Percentiles rank a stretch among this genome's conserved stretches.
Conservation (phyloP, 176 grass and related monocot genomes). For the Hyparrhenia diplandra region DNA sequence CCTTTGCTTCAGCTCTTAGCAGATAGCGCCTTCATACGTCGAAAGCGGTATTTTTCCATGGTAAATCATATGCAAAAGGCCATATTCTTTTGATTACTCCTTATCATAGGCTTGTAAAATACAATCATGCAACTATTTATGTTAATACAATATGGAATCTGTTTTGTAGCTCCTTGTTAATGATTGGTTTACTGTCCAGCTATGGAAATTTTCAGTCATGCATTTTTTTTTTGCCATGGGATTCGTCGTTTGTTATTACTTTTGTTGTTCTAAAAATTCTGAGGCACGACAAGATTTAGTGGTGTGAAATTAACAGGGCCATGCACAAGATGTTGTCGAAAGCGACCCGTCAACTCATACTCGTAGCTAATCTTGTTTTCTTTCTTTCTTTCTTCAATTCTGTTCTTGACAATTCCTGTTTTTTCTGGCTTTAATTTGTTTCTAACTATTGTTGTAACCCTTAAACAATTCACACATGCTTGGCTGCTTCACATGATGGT, state of each 20-base stretch:
- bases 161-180: neutral
- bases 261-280: neutral
- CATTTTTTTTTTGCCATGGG: neutral
- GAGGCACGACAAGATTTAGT: neutral
- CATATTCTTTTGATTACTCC: neutral
- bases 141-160: neutral
- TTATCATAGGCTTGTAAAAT: neutral
- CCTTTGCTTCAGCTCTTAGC: neutral
- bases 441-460: slow-evolving; percentile 5
- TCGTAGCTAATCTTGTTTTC: neutral
- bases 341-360: neutral
- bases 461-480: neutral
- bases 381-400: too few relatives aligned
- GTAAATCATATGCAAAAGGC: neutral
- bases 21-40: neutral
- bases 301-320: slow-evolving; percentile 29
- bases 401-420: slow-evolving; percentile 6
- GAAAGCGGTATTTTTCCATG: slow-evolving; percentile 2
- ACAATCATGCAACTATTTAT: neutral
- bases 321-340: slow-evolving; percentile 23
- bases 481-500: slow-evolving; percentile 2
- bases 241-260: neutral
- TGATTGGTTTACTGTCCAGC: neutral
- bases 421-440: neutral
- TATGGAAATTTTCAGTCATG: slow-evolving; percentile 6